Conservation (phyloP, 1,139 yeast genomes). For the Cylindricascospora bacillispora region DNA sequence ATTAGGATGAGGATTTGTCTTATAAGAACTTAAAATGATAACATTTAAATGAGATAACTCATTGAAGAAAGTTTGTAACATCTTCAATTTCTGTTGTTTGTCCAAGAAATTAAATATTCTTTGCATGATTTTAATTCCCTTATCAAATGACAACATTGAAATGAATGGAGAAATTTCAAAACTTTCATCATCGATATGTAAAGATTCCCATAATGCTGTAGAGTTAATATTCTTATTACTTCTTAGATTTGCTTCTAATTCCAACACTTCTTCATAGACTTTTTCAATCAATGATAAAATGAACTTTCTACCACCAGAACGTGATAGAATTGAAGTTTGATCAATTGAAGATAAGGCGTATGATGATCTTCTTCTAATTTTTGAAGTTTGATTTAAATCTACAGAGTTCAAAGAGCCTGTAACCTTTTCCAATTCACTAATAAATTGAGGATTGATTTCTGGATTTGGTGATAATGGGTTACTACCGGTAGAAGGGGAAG, state of each 20-base stretch:
- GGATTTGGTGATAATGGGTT: slow-evolving; percentile 6
- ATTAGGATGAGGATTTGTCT: slow-evolving; percentile 44
- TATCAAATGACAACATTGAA: slow-evolving; percentile 71
- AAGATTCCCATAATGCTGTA: slow-evolving; percentile 60
- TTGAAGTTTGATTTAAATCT: slow-evolving; percentile 19
- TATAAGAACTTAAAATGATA: slow-evolving; percentile 66
- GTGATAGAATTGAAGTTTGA: slow-evolving; percentile 23
- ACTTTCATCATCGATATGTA: slow-evolving; percentile 48
- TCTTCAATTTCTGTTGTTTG: slow-evolving; percentile 65
- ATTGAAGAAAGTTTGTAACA: slow-evolving; percentile 69
- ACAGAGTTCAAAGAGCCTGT: slow-evolving; percentile 24
- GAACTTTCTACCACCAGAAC: slow-evolving; percentile 30
- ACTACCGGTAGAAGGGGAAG: slow-evolving; percentile 19
- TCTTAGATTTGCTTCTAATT: slow-evolving; percentile 75
- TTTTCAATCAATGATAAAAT: slow-evolving; percentile 47
- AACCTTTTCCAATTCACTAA: slow-evolving; percentile 80
- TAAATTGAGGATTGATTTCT: slow-evolving; percentile 13
- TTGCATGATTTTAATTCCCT: slow-evolving; percentile 80
- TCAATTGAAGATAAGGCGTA: slow-evolving; percentile 25
- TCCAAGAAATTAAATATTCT: slow-evolving; percentile 76
- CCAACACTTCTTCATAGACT: slow-evolving; percentile 65
- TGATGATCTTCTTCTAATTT: slow-evolving; percentile 26
- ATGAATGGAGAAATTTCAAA: slow-evolving; percentile 68
- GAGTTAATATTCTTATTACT: slow-evolving; percentile 44
- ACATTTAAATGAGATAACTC: slow-evolving; percentile 74